Evolutionary conservation across 345 rosid species (phyloP), one percentile per base, ranked within the genome.

Genomic region (Arabis alpina): DNA sequence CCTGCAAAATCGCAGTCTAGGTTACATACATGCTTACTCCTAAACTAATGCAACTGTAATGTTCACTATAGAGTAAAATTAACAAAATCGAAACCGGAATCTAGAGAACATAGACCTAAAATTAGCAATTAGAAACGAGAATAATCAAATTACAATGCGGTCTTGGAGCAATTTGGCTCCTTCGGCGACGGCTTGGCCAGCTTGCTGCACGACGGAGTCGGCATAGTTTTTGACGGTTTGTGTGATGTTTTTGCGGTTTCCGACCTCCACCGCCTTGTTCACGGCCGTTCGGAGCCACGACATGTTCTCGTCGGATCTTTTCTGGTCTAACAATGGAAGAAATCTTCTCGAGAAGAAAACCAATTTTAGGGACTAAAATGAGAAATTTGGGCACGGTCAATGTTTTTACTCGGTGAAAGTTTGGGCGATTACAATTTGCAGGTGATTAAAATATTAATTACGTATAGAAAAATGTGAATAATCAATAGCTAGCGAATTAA

Each of bases 161-260:
- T 94, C 97, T 59, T 94, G 99, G 52, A 94, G 61, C 80, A 94
- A 82, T 84, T 91, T 94, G 72, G 99, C 96, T 64, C 99, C 99
- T 76, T 84, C 99, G 13, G 90, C 90, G 48, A 94, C 96, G 73
- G 97, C 96, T 68, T 91, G 97, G 5, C 97, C 99, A 23, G 99
- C 99, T 8, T 91, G 97, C 11, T 93, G 97, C 59, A 89, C 97
- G 77, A 94, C 96, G 79, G 94, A 63, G 84, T 94, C 99, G 34
- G 97, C 96, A 45, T 87, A 89, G 86, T 81, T 91, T 82, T 72
- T 86, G 76, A 94, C 91, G 70, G 89, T 85, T 71, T 86, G 95
- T 4, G 99, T 89, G 75, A 94, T 87, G 64, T 94, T 94, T 80
- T 85, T 94, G 72, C 87, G 89, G 88, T 88, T 89, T 23, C 99